Percentiles rank a stretch among this genome's conserved stretches.
Evolutionary conservation across 768 basidiomycete genomes (phyloP).

Genomic region (Postia placenta): DNA sequence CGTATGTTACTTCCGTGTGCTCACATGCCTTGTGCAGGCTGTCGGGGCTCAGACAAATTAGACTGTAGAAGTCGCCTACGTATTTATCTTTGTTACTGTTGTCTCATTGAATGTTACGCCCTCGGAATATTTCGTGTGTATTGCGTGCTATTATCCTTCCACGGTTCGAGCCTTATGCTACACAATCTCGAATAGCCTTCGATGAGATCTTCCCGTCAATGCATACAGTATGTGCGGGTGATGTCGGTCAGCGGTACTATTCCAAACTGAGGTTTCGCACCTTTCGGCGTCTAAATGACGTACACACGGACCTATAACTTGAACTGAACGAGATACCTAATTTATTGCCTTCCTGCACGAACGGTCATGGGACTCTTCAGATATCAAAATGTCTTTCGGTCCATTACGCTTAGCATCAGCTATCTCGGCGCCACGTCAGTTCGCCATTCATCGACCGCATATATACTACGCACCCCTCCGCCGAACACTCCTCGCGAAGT

Average conservation of each 20-base stretch:
- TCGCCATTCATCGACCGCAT: conserved; percentile 12
- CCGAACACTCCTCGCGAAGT: conserved; percentile 37
- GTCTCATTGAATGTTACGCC: not conserved
- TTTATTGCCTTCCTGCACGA: too few species aligned
- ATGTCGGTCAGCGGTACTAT: not conserved
- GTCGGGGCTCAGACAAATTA: conserved; percentile 66
- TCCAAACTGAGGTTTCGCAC: too few species aligned
- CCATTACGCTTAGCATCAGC: not conserved
- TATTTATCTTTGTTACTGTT: conserved; percentile 3
- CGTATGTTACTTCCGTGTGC: not conserved
- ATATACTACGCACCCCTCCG: conserved; percentile 33
- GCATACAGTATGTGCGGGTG: not conserved
- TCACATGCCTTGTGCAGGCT: conserved; percentile 33
- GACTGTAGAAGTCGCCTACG: not conserved
- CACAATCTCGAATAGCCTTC: too few species aligned
- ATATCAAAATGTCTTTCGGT: too few species aligned
- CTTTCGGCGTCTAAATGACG: too few species aligned
- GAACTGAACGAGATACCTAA: too few species aligned
- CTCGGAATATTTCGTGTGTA: too few species aligned
- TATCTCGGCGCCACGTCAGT: not conserved
- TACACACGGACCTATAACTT: too few species aligned
- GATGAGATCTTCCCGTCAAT: too few species aligned
- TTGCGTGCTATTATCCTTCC: too few species aligned
- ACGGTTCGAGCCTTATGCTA: too few species aligned
- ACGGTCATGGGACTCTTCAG: too few species aligned